These are phyloP conservation scores for Colletotrichum lindemuthianum DNA, from an alignment of 2,329 filamentous ascomycete genomes.

Conservation along the genomic window DNA sequence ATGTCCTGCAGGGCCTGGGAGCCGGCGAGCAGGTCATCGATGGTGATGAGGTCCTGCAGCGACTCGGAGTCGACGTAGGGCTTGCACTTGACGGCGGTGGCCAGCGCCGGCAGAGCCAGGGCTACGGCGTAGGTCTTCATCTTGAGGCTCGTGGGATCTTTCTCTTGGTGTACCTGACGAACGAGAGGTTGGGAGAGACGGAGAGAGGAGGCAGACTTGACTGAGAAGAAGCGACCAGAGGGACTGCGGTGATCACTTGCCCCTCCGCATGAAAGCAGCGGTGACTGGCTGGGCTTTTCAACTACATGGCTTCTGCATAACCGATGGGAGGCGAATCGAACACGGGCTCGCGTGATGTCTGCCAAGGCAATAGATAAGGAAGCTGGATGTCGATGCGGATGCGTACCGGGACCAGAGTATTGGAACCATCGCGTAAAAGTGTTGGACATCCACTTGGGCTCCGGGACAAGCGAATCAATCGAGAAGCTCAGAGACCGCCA, in stretches of 20 bases:
- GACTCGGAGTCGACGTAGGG: conserved; percentile 49
- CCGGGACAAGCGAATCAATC: conserved; percentile 17
- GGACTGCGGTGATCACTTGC: too few species aligned
- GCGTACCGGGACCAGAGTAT: background rate
- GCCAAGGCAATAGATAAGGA: conserved; percentile 30
- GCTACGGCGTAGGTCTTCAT: conserved; percentile 39
- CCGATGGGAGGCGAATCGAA: background rate
- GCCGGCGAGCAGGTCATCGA: conserved; percentile 53
- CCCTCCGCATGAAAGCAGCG: background rate
- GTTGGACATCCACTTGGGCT: background rate
- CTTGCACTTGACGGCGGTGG: conserved; percentile 42
- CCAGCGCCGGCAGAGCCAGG: conserved; percentile 40
- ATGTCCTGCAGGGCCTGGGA: conserved; percentile 57
- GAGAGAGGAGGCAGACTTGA: background rate
- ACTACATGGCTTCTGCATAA: background rate
- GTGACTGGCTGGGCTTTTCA: background rate
- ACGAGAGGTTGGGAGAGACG: background rate
- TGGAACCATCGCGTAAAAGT: conserved; percentile 2
- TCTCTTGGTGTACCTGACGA: background rate
- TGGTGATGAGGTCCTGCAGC: conserved; percentile 51
- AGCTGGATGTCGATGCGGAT: conserved; percentile 14
- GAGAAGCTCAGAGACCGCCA: conserved; percentile 11
- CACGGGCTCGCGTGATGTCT: conserved; percentile 18
- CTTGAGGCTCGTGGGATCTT: background rate
- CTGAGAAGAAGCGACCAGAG: background rate